Evolutionary conservation across 2,329 filamentous ascomycete species (phyloP), one percentile per base, ranked within the genome.

Genomic region (Trichoderma gracile): DNA sequence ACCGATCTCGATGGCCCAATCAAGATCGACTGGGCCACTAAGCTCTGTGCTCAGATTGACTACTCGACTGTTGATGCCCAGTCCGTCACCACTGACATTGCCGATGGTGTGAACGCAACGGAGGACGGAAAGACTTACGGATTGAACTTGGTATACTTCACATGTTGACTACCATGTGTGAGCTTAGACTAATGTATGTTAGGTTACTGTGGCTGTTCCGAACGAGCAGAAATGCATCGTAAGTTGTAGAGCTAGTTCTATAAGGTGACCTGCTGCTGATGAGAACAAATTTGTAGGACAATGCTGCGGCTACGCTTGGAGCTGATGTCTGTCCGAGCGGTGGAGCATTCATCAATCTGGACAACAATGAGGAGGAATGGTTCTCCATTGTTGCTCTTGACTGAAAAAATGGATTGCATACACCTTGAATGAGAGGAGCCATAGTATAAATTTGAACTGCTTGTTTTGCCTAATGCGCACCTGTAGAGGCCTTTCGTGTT

Each of bases 251-350:
- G 0, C 0, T 17, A 3, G 2, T 5, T 23, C 5, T 17, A 2
- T 23, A 4, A 17, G 21, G 3, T 25, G 14, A n/a, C 0, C 7
- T 17, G 3, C 7, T 17, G 3, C 52, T 54, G 17, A 40, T 14
- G 15, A 2, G 17, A 25, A 9, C 15, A 9, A 40, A 23, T 9
- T 14, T 2, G n/a, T 23, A 54, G 50, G 30, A 30, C 21, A 40
- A 54, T 21, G 52, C 52, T 19, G 33, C 52, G 21, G 30, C 14
- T 17, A 21, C 21, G 19, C 52, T 54, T 14, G 33, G 19, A 1
- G n/a, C 52, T 54, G 52, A 54, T 54, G 52, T 54, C 21, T 54
- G 50, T 12, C 50, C 50, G 8, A 53, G 50, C 38, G 50, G 50
- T 23, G 50, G 50, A 5, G 50, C 50, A 12, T 53, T 53, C 19